Evolutionary conservation across 768 basidiomycete species (phyloP).

Genomic region (Termitomyces titanicus): DNA sequence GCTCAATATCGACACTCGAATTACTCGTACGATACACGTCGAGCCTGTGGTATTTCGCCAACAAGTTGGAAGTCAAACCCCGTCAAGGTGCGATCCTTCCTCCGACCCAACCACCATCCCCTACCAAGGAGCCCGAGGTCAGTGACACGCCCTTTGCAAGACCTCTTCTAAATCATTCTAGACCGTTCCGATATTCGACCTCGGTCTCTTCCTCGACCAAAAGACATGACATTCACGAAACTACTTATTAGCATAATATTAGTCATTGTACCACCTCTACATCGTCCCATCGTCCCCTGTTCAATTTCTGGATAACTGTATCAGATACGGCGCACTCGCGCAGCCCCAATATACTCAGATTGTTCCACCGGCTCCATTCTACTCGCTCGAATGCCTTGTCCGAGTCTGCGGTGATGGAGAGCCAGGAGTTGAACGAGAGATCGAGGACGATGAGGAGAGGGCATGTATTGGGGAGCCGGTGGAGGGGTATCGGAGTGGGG

Average conservation of each 20-base stretch:
- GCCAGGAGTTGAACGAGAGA: slow-evolving; percentile 61
- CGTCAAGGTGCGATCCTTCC: slow-evolving; percentile 49
- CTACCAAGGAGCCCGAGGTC: slow-evolving; percentile 38
- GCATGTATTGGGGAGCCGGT: slow-evolving; percentile 54
- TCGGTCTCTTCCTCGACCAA: slow-evolving; percentile 47
- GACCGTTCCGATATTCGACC: slow-evolving; percentile 50
- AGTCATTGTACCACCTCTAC: slow-evolving; percentile 43
- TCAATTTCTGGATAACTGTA: slow-evolving; percentile 42
- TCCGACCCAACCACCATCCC: slow-evolving; percentile 21
- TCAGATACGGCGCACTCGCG: slow-evolving; percentile 46
- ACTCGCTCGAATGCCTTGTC: slow-evolving; percentile 42
- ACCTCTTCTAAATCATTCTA: slow-evolving; percentile 15
- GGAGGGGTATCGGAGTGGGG: slow-evolving; percentile 43
- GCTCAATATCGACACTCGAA: slow-evolving; percentile 60
- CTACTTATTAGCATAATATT: slow-evolving; percentile 3
- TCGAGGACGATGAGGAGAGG: slow-evolving; percentile 64
- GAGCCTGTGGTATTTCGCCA: slow-evolving; percentile 54
- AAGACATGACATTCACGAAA: slow-evolving; percentile 32
- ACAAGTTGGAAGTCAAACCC: slow-evolving; percentile 44
- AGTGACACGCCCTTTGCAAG: neutral
- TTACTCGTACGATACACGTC: slow-evolving; percentile 62
- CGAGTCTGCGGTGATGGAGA: slow-evolving; percentile 27
- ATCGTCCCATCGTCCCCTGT: slow-evolving; percentile 65
- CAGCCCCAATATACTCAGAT: slow-evolving; percentile 52
- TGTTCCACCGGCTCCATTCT: slow-evolving; percentile 55